Conservation (phyloP, 768 basidiomycete species). For the Russula ochroleuca region DNA sequence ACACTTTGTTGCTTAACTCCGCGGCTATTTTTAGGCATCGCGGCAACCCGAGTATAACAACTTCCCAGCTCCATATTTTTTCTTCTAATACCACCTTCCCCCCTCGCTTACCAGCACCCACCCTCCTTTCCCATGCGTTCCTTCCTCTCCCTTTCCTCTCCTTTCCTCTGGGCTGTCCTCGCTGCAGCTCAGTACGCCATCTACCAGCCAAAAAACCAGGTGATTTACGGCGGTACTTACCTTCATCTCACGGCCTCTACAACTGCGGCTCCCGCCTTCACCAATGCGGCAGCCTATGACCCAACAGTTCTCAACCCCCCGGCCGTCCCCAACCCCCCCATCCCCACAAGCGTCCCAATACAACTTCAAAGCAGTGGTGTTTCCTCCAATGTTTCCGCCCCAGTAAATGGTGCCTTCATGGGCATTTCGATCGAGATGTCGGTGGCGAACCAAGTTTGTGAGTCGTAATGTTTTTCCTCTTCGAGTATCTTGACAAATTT, state of each 20-base stretch:
- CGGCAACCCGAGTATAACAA: background rate
- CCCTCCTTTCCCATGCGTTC: background rate
- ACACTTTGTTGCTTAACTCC: background rate
- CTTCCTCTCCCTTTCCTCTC: background rate
- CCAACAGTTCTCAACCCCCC: slow-evolving; percentile 48
- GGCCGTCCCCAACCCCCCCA: slow-evolving; percentile 44
- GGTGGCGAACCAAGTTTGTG: slow-evolving; percentile 61
- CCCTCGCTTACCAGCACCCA: background rate
- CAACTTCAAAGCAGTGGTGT: slow-evolving; percentile 35
- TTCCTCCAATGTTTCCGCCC: slow-evolving; percentile 38
- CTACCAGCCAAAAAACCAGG: slow-evolving; percentile 26
- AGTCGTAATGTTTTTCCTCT: slow-evolving; percentile 31
- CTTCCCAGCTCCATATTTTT: background rate
- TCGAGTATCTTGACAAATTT: slow-evolving; percentile 2
- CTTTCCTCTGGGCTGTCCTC: background rate
- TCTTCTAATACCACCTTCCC: background rate
- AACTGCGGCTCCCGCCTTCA: slow-evolving; percentile 43
- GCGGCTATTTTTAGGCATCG: background rate
- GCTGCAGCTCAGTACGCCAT: slow-evolving; percentile 7
- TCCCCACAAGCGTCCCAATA: slow-evolving; percentile 43
- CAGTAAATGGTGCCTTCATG: slow-evolving; percentile 52
- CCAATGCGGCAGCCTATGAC: slow-evolving; percentile 50
- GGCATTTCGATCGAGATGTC: slow-evolving; percentile 79
- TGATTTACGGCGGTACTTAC: slow-evolving; percentile 23
- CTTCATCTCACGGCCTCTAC: slow-evolving; percentile 24